Evolutionary conservation across 352 stramenopile species (phyloP), one percentile per base, ranked within the genome.

Genomic region (Phytophthora sp.): DNA sequence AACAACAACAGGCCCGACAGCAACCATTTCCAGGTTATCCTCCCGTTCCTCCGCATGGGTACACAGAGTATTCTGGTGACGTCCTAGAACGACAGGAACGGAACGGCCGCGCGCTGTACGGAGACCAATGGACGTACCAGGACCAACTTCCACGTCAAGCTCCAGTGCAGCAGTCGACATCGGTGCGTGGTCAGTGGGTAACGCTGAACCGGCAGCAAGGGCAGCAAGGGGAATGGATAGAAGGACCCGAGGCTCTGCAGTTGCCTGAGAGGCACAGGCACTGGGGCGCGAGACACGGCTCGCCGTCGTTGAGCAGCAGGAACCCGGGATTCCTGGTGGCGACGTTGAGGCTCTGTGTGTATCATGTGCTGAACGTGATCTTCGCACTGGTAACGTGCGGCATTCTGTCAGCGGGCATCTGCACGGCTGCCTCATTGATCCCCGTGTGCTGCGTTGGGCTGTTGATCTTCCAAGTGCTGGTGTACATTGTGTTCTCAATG

Each of bases 371-470:
- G 23, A 91, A 90, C 47, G 66, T 79, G 18, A 58, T 88, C 9
- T 71, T 93, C 20, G 80, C 77, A 12, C 76, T 89, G 35, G 62
- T 65, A 12, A 73, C 63, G 11, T 87, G 85, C 51, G 63, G 65
- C 0, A 54, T 90, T 15, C 55, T 90, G 21, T 76, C 80, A 45
- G 55, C 68, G 2, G 82, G 80, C 3, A 57, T 82, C 2, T 77
- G 67, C 33, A 63, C 77, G 9, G 76, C 74, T 3, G 65, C 78
- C 16, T 80, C 77, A 12, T 53, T 90, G 21, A 58, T 93, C 5
- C 80, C 84, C 1, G 47, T 90, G 27, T 90, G 82, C 56, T 93
- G 84, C 59, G 57, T 91, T 16, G 84, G 84, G 11, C 59, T 93
- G 38, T 58, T 88, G 12, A 57, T 90, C 29, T 89, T 93, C 58